Base-by-base conservation (phyloP, 371 early-diverging fungal genomes). In the Parasitella parasitica region DNA sequence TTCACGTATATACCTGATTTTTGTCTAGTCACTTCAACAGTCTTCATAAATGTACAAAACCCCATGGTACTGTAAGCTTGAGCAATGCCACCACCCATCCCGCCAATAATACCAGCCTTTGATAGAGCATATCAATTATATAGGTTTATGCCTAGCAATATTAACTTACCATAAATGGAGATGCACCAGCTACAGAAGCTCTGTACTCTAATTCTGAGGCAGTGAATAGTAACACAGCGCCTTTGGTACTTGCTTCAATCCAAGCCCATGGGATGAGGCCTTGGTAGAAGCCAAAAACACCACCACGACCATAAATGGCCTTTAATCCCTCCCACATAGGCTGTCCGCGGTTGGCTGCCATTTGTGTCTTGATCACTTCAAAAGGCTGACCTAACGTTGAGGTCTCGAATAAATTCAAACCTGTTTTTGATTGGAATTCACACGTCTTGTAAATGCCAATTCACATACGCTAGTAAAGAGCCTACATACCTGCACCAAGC, bases 21-120 rank as follows among this genome's bases (percentile, higher is more conserved):
- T 81, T 93, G 94, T 37, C 97, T 86, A 0, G 98, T 97, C 35
- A 97, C 96, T 67, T 97, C 98, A 32, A 97, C 98, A 0, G 98
- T 97, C 78, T 97, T 97, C 98, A 97, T 97, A 76, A 97, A 97
- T 3, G 98, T 97, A 80, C 97, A 97, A 78, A 97, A 96, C 7
- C 98, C 97, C 97, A 97, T 97, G 26, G 97, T 96, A 34, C 94
- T 88, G 83, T 97, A 96, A 0, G 97, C 97, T 77, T 95, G 91
- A 20, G 89, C 87, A 49, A 94, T 78, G 72, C 94, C 94, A 54
- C 94, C 94, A 37, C 87, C 92, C 90, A 95, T 93, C 8, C 98
- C 97, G 57, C 95, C 97, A 22, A 93, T 55, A 61, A 96, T 84
- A 51, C 97, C 97, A 6, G 93, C 88, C 77, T 83, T 46, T 16